These are phyloP conservation scores for Penicillium sp. DNA, from an alignment of 2,329 filamentous ascomycete species.

Conservation along the genomic window DNA sequence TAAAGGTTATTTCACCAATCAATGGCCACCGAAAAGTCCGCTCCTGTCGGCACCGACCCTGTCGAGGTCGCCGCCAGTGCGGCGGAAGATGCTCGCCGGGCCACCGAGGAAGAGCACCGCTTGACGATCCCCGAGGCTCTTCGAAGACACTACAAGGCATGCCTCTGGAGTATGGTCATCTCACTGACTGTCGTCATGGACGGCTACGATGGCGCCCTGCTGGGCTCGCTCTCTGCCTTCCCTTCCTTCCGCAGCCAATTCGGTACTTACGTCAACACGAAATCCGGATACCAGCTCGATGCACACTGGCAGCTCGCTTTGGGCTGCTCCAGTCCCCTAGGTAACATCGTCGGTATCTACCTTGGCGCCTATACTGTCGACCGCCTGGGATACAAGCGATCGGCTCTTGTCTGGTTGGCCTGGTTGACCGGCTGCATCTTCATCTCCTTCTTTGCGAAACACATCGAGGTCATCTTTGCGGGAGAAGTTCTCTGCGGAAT, in stretches of 20 bases:
- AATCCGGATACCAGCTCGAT: slow-evolving; percentile 32
- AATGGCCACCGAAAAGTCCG: neutral
- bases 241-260: neutral
- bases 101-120: slow-evolving; percentile 1
- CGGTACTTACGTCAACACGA: slow-evolving; percentile 8
- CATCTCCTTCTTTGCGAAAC: slow-evolving; percentile 44
- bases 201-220: slow-evolving; percentile 31
- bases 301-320: slow-evolving; percentile 40
- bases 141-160: slow-evolving; percentile 5
- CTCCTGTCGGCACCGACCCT: neutral
- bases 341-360: slow-evolving; percentile 31
- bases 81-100: slow-evolving; percentile 25
- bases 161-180: slow-evolving; percentile 36
- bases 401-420: slow-evolving; percentile 22
- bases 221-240: slow-evolving; percentile 20
- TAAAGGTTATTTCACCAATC: neutral
- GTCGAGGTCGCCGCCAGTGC: slow-evolving; percentile 11
- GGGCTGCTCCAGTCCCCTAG: slow-evolving; percentile 35
- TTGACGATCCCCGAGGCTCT: slow-evolving; percentile 21
- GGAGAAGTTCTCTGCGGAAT: slow-evolving; percentile 44
- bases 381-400: slow-evolving; percentile 20
- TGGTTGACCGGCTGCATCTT: slow-evolving; percentile 35
- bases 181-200: slow-evolving; percentile 52
- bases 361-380: slow-evolving; percentile 23
- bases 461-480: slow-evolving; percentile 36